Percentiles rank a stretch among this genome's conserved stretches.
Evolutionary conservation across 495 filamentous ascomycete species (phyloP).

Genomic region (Margaritispora aquatica): DNA sequence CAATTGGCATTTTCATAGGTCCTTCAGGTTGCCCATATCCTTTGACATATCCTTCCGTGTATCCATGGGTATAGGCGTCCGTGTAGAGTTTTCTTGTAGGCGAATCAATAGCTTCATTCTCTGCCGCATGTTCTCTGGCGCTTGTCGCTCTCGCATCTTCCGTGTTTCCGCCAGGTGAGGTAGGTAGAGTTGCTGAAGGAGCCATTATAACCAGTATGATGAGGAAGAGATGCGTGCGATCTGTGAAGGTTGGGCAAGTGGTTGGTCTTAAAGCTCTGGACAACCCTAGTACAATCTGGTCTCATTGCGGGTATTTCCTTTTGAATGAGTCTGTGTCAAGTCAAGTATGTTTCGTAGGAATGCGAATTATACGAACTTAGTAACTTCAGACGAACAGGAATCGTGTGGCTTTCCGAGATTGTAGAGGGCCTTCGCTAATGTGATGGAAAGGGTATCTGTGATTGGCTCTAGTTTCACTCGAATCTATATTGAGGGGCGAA

Average conservation of each 20-base stretch:
- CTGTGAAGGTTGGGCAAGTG: background rate
- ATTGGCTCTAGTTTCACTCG: background rate
- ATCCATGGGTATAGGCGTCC: conserved; percentile 29
- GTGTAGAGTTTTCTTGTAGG: conserved; percentile 4
- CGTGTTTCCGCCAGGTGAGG: background rate
- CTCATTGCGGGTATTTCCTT: background rate
- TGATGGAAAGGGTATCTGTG: background rate
- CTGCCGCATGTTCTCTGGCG: background rate
- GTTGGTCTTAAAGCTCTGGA: background rate
- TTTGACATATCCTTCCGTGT: background rate
- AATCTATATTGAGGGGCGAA: background rate
- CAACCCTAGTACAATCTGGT: background rate
- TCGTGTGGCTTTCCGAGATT: background rate
- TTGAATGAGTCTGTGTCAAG: background rate
- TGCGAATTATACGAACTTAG: background rate
- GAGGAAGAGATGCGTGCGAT: background rate
- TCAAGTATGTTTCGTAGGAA: background rate
- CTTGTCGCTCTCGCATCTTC: background rate
- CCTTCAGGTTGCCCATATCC: conserved; percentile 3
- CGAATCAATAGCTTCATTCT: background rate
- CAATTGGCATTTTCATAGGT: conserved; percentile 40
- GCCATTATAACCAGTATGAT: background rate
- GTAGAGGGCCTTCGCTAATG: no score
- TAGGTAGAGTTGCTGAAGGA: conserved; percentile 1
- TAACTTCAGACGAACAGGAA: background rate